These are phyloP conservation scores for Kitagawia praeruptora DNA, from an alignment of 129 eudicot species.

Conservation along the genomic window DNA sequence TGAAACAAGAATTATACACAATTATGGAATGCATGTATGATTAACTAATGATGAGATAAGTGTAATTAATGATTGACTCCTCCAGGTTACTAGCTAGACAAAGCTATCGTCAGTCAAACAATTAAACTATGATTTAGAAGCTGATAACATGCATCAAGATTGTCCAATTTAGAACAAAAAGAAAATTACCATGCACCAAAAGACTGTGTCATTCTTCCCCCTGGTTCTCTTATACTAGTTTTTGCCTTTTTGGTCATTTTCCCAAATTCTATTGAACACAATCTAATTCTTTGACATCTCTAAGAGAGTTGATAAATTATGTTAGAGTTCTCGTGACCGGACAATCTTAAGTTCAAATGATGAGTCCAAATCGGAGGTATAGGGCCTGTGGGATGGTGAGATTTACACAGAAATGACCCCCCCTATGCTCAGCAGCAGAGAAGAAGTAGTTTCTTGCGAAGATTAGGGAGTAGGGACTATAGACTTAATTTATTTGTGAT, in stretches of 20 bases:
- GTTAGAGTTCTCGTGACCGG: no score
- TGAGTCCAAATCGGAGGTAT: neutral
- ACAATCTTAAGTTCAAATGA: neutral
- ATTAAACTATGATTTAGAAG: neutral
- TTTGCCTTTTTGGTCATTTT: neutral
- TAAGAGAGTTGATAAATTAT: no score
- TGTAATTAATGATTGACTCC: conserved; percentile 17
- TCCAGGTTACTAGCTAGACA: neutral
- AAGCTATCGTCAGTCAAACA: neutral
- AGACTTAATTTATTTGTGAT: neutral
- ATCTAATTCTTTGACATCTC: neutral
- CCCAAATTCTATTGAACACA: neutral
- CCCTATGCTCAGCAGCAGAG: neutral
- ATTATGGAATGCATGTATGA: neutral
- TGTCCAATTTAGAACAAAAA: neutral
- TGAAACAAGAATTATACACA: neutral
- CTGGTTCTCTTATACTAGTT: neutral
- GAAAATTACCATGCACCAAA: neutral
- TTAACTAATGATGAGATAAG: neutral
- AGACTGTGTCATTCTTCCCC: neutral
- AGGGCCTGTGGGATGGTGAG: neutral
- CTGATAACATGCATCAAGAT: neutral
- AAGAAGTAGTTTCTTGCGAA: neutral
- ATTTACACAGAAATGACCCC: neutral
- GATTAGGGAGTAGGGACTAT: neutral